Conservation (phyloP, 805 yeast species). For the Cyberlindnera bimundalis region DNA sequence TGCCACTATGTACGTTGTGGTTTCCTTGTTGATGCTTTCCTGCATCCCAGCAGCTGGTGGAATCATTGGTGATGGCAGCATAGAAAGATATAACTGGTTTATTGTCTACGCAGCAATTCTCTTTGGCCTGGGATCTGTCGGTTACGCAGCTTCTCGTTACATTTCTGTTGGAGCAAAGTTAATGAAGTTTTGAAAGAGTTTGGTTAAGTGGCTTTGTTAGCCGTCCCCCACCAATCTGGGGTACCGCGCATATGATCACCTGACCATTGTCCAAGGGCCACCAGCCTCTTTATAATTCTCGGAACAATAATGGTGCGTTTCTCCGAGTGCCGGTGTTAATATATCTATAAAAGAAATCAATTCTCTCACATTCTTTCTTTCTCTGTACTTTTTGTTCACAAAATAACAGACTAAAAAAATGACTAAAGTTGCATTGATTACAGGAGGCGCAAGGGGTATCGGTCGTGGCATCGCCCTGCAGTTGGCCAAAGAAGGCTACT, state of each 20-base stretch:
- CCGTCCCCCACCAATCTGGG: too few relatives aligned
- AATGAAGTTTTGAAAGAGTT: not conserved
- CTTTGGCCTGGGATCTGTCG: not conserved
- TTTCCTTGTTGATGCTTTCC: conserved; percentile 46
- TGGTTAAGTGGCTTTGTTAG: too few relatives aligned
- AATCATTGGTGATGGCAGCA: conserved; percentile 34
- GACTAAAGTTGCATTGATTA: conserved; percentile 56
- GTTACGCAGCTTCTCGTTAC: not conserved
- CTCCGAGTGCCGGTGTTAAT: too few relatives aligned
- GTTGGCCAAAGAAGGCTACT: conserved; percentile 70
- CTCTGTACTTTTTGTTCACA: not conserved
- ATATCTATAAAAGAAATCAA: too few relatives aligned
- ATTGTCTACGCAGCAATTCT: conserved; percentile 1
- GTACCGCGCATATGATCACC: too few relatives aligned
- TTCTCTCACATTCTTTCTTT: too few relatives aligned
- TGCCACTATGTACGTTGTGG: conserved; percentile 55
- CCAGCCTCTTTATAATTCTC: too few relatives aligned
- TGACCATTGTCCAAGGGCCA: too few relatives aligned
- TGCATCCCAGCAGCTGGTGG: conserved; percentile 49
- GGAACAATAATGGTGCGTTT: not conserved
- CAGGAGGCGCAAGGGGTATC: conserved; percentile 92
- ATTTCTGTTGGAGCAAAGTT: conserved; percentile 6
- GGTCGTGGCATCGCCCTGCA: conserved; percentile 81
- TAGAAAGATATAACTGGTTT: conserved; percentile 2
- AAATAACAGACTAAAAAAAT: not conserved